These are phyloP conservation scores for Dothideomycetidae sp. DNA, from an alignment of 2,329 filamentous ascomycete species.

Conservation along the genomic window DNA sequence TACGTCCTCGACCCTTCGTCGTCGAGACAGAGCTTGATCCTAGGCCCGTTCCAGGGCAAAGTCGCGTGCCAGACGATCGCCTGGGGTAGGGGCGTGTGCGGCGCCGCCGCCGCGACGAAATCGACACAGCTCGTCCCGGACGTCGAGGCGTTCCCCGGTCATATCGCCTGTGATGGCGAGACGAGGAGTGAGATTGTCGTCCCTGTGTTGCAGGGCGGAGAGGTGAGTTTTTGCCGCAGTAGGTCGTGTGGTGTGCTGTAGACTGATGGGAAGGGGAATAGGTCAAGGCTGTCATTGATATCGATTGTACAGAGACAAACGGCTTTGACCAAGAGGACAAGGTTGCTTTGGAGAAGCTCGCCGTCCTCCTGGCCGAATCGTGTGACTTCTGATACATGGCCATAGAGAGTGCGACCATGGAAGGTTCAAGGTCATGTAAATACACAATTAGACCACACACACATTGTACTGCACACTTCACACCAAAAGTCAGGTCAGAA, in stretches of 20 bases:
- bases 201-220: conserved; percentile 44
- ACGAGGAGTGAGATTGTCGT: conserved; percentile 73
- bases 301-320: conserved; percentile 54
- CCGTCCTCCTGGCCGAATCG: conserved; percentile 40
- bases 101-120: conserved; percentile 46
- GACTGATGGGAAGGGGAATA: conserved; percentile 15
- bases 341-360: conserved; percentile 51
- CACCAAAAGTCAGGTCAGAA: too few species aligned
- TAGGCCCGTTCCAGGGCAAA: conserved; percentile 70
- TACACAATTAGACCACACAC: background rate
- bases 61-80: conserved; percentile 63
- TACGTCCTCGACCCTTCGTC: conserved; percentile 47
- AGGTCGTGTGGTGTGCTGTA: background rate
- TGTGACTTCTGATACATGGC: conserved; percentile 46
- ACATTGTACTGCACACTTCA: background rate
- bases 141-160: conserved; percentile 61
- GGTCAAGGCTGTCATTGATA: conserved; percentile 62
- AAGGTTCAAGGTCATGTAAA: background rate
- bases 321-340: conserved; percentile 59
- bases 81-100: conserved; percentile 63
- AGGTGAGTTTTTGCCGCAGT: conserved; percentile 24
- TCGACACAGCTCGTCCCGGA: conserved; percentile 52
- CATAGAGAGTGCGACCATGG: background rate
- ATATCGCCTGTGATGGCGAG: conserved; percentile 68
- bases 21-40: conserved; percentile 44